Evolutionary conservation across 2,329 filamentous ascomycete species (phyloP).

Genomic region (Dactylellina cionopaga): DNA sequence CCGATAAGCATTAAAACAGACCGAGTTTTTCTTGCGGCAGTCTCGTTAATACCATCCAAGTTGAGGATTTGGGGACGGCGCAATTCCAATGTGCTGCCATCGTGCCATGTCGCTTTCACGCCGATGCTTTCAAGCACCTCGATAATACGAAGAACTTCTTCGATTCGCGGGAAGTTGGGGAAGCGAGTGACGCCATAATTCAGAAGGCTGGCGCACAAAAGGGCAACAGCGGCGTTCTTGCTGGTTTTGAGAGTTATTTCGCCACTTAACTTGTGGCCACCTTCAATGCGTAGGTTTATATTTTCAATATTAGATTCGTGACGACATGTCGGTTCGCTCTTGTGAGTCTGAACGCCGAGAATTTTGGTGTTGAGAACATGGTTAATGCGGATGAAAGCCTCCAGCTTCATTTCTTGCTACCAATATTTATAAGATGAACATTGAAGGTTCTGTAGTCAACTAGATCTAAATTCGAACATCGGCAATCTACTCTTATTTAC

Average conservation of each 20-base stretch:
- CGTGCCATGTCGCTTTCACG: slow-evolving; percentile 5
- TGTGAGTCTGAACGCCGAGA: neutral
- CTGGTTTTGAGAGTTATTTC: slow-evolving; percentile 22
- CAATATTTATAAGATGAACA: too few relatives aligned
- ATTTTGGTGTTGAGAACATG: too few relatives aligned
- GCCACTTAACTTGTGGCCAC: slow-evolving; percentile 19
- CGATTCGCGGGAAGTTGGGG: slow-evolving; percentile 28
- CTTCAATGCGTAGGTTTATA: slow-evolving; percentile 13
- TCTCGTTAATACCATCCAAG: slow-evolving; percentile 7
- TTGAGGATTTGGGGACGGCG: slow-evolving; percentile 10
- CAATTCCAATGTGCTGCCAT: slow-evolving; percentile 9
- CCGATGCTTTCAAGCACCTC: slow-evolving; percentile 29
- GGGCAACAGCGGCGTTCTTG: slow-evolving; percentile 37
- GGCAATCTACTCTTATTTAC: too few relatives aligned
- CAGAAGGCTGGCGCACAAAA: slow-evolving; percentile 29
- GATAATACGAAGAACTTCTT: slow-evolving; percentile 29
- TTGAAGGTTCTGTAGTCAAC: too few relatives aligned
- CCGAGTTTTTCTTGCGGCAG: slow-evolving; percentile 17
- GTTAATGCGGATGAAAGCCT: too few relatives aligned
- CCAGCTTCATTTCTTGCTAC: too few relatives aligned
- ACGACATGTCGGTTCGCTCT: too few relatives aligned
- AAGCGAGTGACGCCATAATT: slow-evolving; percentile 32
- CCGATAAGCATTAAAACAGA: slow-evolving; percentile 28
- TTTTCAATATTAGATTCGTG: too few relatives aligned
- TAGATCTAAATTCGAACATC: too few relatives aligned